Percentiles rank a stretch among this genome's conserved stretches.
Conservation (phyloP, 345 rosid genomes). For the Jatropha curcas region DNA sequence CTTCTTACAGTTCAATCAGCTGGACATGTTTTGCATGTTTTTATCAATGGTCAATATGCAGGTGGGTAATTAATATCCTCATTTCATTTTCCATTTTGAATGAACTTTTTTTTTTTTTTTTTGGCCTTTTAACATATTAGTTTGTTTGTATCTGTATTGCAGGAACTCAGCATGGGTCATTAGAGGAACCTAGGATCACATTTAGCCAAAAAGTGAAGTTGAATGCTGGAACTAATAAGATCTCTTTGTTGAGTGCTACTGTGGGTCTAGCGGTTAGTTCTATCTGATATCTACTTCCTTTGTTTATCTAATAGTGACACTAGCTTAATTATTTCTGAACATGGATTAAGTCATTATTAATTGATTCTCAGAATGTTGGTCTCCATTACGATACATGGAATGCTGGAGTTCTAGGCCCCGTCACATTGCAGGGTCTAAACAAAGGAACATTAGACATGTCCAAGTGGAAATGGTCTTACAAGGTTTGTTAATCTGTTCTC, state of each 20-base stretch:
- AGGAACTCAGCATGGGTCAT: conserved; percentile 31
- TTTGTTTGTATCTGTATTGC: background rate
- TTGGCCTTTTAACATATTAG: conserved; percentile 1
- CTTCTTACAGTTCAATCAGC: conserved; percentile 36
- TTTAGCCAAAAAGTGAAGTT: conserved; percentile 31
- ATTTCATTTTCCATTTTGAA: too few relatives aligned
- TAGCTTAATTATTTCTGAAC: background rate
- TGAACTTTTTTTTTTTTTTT: too few relatives aligned
- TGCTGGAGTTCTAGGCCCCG: conserved; percentile 33
- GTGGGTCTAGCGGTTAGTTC: conserved; percentile 39
- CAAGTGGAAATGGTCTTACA: conserved; percentile 34
- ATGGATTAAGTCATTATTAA: background rate
- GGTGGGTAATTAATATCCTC: background rate
- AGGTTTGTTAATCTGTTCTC: conserved; percentile 20
- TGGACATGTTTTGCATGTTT: conserved; percentile 35
- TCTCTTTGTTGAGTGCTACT: conserved; percentile 41
- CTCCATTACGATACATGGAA: conserved; percentile 31
- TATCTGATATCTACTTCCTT: background rate
- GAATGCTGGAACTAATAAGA: conserved; percentile 31
- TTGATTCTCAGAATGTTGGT: conserved; percentile 29
- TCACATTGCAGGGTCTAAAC: conserved; percentile 28
- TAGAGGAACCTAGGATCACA: conserved; percentile 20
- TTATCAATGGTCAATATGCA: conserved; percentile 32
- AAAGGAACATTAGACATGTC: conserved; percentile 30
- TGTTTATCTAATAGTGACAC: background rate